Base-by-base conservation (phyloP, 192 early-diverging fungal species). In the Coemansia biformis region DNA sequence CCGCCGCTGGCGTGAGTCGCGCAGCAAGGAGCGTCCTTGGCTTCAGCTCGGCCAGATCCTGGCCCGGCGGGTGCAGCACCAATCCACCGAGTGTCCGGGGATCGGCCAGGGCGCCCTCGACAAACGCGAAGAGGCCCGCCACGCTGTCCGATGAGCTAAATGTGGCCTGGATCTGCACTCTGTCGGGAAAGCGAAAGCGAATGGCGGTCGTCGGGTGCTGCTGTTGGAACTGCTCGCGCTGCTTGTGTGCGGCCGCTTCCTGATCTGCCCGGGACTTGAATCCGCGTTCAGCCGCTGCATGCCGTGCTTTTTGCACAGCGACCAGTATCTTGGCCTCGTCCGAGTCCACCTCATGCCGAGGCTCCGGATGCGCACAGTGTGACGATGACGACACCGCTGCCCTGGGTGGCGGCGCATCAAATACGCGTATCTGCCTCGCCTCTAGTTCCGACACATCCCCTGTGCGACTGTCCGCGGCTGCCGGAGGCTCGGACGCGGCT, bases 181-280 rank as follows among this genome's bases (percentile, higher is more conserved):
- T 71, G 66, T 94, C 90, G 8, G 89, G 86, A 57, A 97, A 88
- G 17, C 85, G 78, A n/a, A 94, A 79, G 2, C 94, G 81, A 22
- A 97, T 81, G 5, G 72, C 63, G 0, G 87, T 83, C 38, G 63
- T 51, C 11, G 64, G 51, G 37, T 67, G 48, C 38, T 52, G 48
- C 31, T 46, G 19, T 21, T 50, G 38, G 16, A 57, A 62, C 31
- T 51, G 48, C 9, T 52, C 55, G 6, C 47, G 51, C 26, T 50
- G 45, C 30, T 80, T 78, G 39, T 82, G 42, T 10, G 79, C 80
- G 48, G 91, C 85, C 16, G 76, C 54, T 10, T 90, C 87, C n/a
- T 93, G 76, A 54, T 83, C 80, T 6, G 78, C 61, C 33, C 86
- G 80, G 7, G 89, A 92, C 56, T 87, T 89, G 41, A 98, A 83